These are phyloP conservation scores for Calonectria pseudoturangicola DNA, from an alignment of 2,329 filamentous ascomycete genomes.

Conservation along the genomic window DNA sequence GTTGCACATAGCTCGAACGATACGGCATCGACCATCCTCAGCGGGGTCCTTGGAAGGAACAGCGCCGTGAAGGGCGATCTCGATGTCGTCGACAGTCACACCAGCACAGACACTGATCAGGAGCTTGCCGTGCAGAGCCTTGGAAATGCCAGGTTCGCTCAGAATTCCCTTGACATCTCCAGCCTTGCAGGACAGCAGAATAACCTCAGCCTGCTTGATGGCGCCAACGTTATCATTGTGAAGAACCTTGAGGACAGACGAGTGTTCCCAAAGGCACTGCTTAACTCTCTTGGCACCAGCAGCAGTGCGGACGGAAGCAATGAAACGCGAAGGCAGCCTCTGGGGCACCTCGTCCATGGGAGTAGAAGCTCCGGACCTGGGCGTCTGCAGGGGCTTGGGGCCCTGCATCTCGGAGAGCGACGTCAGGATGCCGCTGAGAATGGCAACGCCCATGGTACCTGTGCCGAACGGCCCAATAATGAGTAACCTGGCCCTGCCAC, in stretches of 20 bases:
- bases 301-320: slow-evolving; percentile 85
- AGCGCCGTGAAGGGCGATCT: slow-evolving; percentile 76
- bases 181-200: slow-evolving; percentile 89
- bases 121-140: slow-evolving; percentile 86
- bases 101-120: slow-evolving; percentile 89
- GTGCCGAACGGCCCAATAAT: slow-evolving; percentile 39
- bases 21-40: slow-evolving; percentile 72
- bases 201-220: slow-evolving; percentile 80
- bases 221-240: slow-evolving; percentile 83
- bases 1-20: slow-evolving; percentile 90
- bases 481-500: slow-evolving; percentile 38
- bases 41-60: slow-evolving; percentile 67
- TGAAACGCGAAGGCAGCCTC: slow-evolving; percentile 83
- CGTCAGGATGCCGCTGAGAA: slow-evolving; percentile 85
- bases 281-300: slow-evolving; percentile 82
- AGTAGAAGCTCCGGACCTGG: slow-evolving; percentile 64
- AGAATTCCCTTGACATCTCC: slow-evolving; percentile 83
- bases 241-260: slow-evolving; percentile 77
- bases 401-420: slow-evolving; percentile 76
- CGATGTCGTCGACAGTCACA: slow-evolving; percentile 81
- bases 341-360: slow-evolving; percentile 70
- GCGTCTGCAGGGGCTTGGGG: slow-evolving; percentile 66
- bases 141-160: slow-evolving; percentile 78
- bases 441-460: slow-evolving; percentile 91
- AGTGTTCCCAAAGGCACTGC: slow-evolving; percentile 78